Evolutionary conservation across 176 grass and related monocot genomes (phyloP), one percentile per base, ranked within the genome.

Genomic region (Musa beccarii): DNA sequence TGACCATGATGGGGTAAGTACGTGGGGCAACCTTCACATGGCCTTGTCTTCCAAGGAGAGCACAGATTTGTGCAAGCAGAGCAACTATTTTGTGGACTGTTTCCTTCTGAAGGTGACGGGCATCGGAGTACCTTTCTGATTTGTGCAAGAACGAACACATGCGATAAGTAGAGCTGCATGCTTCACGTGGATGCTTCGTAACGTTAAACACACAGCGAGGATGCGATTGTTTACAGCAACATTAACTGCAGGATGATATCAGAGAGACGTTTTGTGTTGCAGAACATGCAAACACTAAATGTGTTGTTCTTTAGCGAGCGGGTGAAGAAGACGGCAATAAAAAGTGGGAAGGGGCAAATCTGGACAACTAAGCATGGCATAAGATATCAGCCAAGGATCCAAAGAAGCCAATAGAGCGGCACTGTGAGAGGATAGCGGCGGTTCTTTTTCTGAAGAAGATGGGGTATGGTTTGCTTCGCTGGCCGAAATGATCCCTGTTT

Each of bases 391-490:
- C 79, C 81, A 78, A 84, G 72, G 70, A 74, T 80, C 80, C 77
- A 34, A 76, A 81, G 75, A 92, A 69, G 69, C 57, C 75, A 88
- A 76, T 67, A 59, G 62, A 85, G 53, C 68, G 71, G 13, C 50
- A 70, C 68, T 52, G 68, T 51, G 83, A 79, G 7, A 77, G 55
- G 83, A 57, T 19, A 52, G 65, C 62, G 15, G 78, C 75, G 51
- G 9, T 49, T 16, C 5, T 78, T 81, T 75, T 66, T 79, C 66
- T 74, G 16, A 57, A 1, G 28, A 78, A 63, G 76, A 22, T 82
- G 83, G 59, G 81, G 68, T 82, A 84, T 63, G 84, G 59, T 73
- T 82, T 79, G 84, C 68, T 82, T 79, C 81, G 76, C 74, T 75
- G 69, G 77, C 57, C 79, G 81, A 80, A 68, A 1, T 67, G 14